A percentile compares a stretch with the other conserved stretches of the same genome.
These are phyloP conservation scores for Primulina eburnea DNA, from an alignment of 257 asterid genomes.

Conservation along the genomic window DNA sequence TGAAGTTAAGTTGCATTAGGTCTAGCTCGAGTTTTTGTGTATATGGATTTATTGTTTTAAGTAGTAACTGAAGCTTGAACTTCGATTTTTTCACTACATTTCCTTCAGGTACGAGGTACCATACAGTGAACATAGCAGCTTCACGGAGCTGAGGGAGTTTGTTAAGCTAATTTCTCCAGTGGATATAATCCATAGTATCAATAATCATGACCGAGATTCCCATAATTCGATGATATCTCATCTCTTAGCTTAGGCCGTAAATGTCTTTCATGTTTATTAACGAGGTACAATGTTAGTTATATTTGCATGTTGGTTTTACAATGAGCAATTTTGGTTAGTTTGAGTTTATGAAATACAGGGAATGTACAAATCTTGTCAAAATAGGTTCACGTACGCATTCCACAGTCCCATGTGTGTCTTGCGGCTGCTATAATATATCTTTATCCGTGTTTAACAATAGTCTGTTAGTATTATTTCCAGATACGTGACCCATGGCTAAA, in stretches of 20 bases:
- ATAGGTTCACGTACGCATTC: no score
- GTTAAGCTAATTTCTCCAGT: constrained; percentile 72
- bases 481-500: not conserved
- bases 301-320: not conserved
- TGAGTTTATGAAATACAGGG: no score
- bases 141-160: constrained; percentile 75
- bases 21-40: no score
- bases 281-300: not conserved
- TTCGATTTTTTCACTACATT: not conserved
- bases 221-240: constrained; percentile 67
- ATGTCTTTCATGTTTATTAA: not conserved
- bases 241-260: constrained; percentile 44
- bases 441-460: no score
- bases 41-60: not conserved
- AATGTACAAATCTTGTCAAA: no score
- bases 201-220: constrained; percentile 74
- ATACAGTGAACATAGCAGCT: constrained; percentile 93
- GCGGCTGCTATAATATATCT: no score
- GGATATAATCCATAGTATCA: constrained; percentile 81
- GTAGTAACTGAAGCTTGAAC: not conserved
- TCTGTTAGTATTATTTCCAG: no score
- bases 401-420: not conserved
- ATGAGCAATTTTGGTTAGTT: no score
- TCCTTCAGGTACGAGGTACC: constrained; percentile 88
- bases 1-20: no score